Evolutionary conservation across 2,329 filamentous ascomycete genomes (phyloP).

Genomic region (Talaromyces sp.): DNA sequence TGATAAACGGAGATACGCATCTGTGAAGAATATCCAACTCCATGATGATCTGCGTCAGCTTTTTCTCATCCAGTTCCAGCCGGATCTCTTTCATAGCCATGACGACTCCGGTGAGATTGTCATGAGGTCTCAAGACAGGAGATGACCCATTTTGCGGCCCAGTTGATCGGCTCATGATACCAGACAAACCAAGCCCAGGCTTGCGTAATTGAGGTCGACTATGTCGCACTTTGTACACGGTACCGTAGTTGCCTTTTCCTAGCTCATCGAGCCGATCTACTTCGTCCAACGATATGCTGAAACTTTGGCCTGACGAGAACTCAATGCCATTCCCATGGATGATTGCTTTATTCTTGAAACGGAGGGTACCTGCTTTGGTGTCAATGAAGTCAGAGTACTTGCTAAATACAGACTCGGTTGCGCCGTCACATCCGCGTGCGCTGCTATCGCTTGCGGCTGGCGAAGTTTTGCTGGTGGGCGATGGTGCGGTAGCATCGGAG

Average conservation of each 20-base stretch:
- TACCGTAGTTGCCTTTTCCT: conserved; percentile 97
- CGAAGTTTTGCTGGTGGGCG: conserved; percentile 46
- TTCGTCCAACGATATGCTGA: conserved; percentile 92
- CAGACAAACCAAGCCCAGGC: conserved; percentile 55
- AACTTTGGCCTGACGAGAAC: conserved; percentile 82
- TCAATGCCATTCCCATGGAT: conserved; percentile 87
- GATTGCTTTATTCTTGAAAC: conserved; percentile 86
- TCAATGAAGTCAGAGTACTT: conserved; percentile 81
- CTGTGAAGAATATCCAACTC: conserved; percentile 94
- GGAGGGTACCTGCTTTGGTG: conserved; percentile 82
- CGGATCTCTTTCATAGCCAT: conserved; percentile 99
- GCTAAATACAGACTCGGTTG: conserved; percentile 51
- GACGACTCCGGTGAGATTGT: conserved; percentile 57
- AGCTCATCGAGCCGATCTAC: conserved; percentile 89
- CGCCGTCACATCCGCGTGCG: conserved; percentile 17
- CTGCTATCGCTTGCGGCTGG: conserved; percentile 16
- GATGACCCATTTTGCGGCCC: conserved; percentile 18
- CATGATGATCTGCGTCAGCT: conserved; percentile 96
- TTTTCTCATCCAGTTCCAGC: conserved; percentile 89
- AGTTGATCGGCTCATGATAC: conserved; percentile 48
- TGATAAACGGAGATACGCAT: conserved; percentile 91
- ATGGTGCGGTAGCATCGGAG: conserved; percentile 44
- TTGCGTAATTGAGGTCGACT: conserved; percentile 62
- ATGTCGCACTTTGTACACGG: conserved; percentile 93
- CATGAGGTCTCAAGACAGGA: conserved; percentile 18